Base-by-base conservation (phyloP, 129 eudicot genomes). In the Flaveria sonorensis region DNA sequence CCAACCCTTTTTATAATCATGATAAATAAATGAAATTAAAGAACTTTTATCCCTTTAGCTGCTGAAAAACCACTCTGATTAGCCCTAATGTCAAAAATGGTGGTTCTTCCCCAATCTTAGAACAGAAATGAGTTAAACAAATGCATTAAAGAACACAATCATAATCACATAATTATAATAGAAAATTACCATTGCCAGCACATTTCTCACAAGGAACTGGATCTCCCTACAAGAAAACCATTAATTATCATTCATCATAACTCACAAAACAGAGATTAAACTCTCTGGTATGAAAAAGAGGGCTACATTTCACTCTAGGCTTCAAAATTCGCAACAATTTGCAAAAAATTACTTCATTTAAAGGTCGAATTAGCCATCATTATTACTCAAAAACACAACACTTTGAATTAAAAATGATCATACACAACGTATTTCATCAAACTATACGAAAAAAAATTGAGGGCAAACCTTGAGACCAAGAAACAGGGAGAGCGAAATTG, bases 201-300 rank as follows among this genome's bases (percentile, higher is more conserved):
- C 98, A 93, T 61, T 89, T 92, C 40, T 88, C 92, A 86, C 98
- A 93, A 55, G 98, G 91, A 77, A 93, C 89, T 21, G 98, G 98
- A 87, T 93, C 98, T 36, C 98, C 98, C 98, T 93, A 63, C 88
- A 79, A 77, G 56, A 79, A 80, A 70, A 73, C 73, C 83, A 57
- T 62, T 16, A 53, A 39, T 13, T 36, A 65, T 73, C 19, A 73
- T 65, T 62, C 61, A 81, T 71, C 64, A 84, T 15, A 67, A 71
- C 72, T 63, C 76, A 84, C 53, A 66, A 30, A 80, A 56, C 47
- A 72, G 53, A 55, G 2, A 74, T 55, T 10, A 46, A 12, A 77
- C 8, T 5, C 42, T 19, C 68, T 43, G 14, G 4, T 73, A 20
- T 59, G 11, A n/a, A 47, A 65, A 75, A 36, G 24, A 40, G 52